Conservation (phyloP, 2,329 filamentous ascomycete genomes). For the Beauveria australis region DNA sequence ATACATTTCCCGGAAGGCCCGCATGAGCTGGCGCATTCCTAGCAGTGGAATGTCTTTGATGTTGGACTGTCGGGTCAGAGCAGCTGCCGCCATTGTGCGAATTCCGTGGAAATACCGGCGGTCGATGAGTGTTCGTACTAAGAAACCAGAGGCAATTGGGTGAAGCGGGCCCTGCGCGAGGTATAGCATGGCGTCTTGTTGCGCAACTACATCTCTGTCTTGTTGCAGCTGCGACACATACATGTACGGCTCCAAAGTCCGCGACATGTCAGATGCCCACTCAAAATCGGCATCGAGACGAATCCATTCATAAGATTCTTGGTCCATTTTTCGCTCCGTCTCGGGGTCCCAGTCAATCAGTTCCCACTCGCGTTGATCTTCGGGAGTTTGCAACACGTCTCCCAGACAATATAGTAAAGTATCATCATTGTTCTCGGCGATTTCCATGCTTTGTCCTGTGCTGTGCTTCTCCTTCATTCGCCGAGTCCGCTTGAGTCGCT, state of each 20-base stretch:
- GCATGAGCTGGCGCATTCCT: slow-evolving; percentile 75
- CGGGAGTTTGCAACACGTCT: slow-evolving; percentile 74
- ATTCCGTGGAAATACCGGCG: slow-evolving; percentile 90
- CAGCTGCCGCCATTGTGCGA: slow-evolving; percentile 72
- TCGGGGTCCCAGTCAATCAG: slow-evolving; percentile 84
- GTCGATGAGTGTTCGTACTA: slow-evolving; percentile 85
- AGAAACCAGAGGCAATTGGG: slow-evolving; percentile 78
- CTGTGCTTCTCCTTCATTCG: slow-evolving; percentile 67
- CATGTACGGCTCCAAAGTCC: slow-evolving; percentile 89
- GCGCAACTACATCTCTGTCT: slow-evolving; percentile 91
- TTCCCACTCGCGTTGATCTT: slow-evolving; percentile 77
- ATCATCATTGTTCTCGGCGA: slow-evolving; percentile 59
- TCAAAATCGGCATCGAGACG: slow-evolving; percentile 97
- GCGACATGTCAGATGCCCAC: slow-evolving; percentile 82
- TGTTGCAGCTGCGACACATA: slow-evolving; percentile 95
- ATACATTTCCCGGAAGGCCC: slow-evolving; percentile 80
- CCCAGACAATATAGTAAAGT: slow-evolving; percentile 85
- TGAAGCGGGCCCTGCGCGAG: slow-evolving; percentile 60
- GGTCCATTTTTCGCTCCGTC: slow-evolving; percentile 83
- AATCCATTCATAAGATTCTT: slow-evolving; percentile 98
- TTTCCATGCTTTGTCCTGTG: slow-evolving; percentile 51
- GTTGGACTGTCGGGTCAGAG: slow-evolving; percentile 68
- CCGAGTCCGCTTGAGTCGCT: slow-evolving; percentile 82
- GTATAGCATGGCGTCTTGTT: slow-evolving; percentile 68
- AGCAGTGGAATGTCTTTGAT: slow-evolving; percentile 60